These are phyloP conservation scores for Diaporthe aspalathi DNA, from an alignment of 2,329 filamentous ascomycete genomes.

Conservation along the genomic window DNA sequence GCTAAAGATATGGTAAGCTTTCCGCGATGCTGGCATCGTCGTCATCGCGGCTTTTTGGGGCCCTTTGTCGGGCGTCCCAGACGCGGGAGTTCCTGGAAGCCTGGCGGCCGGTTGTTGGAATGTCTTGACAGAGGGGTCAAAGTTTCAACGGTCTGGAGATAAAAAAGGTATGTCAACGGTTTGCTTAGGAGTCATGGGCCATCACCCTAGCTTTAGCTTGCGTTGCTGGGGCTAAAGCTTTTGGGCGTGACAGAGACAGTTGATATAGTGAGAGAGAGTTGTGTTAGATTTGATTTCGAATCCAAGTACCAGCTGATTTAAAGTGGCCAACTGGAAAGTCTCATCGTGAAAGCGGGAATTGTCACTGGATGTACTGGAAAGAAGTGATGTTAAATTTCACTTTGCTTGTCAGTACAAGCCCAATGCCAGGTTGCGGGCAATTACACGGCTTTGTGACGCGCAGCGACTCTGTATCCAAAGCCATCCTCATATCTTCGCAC, in stretches of 20 bases:
- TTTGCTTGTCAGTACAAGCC: not conserved
- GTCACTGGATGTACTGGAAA: not conserved
- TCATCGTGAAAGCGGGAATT: not conserved
- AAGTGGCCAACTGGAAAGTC: too few species aligned
- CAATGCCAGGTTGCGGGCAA: too few species aligned
- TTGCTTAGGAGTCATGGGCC: too few species aligned
- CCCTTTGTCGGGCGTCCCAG: constrained; percentile 10
- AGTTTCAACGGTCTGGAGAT: not conserved
- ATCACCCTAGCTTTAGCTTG: not conserved
- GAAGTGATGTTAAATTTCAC: not conserved
- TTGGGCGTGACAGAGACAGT: not conserved
- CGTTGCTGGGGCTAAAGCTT: not conserved
- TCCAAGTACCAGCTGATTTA: too few species aligned
- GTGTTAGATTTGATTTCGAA: not conserved
- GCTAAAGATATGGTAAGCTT: constrained; percentile 11
- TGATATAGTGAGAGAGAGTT: not conserved
- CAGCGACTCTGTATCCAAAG: not conserved
- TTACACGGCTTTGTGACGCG: not conserved
- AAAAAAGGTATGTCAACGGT: too few species aligned
- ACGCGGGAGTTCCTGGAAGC: not conserved
- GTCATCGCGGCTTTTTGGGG: not conserved
- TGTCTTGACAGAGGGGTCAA: not conserved
- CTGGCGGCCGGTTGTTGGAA: too few species aligned
- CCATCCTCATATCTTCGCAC: not conserved
- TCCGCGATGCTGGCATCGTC: constrained; percentile 19